Evolutionary conservation across 2,329 filamentous ascomycete genomes (phyloP).

Genomic region (Colletotrichum neosansevieriae): DNA sequence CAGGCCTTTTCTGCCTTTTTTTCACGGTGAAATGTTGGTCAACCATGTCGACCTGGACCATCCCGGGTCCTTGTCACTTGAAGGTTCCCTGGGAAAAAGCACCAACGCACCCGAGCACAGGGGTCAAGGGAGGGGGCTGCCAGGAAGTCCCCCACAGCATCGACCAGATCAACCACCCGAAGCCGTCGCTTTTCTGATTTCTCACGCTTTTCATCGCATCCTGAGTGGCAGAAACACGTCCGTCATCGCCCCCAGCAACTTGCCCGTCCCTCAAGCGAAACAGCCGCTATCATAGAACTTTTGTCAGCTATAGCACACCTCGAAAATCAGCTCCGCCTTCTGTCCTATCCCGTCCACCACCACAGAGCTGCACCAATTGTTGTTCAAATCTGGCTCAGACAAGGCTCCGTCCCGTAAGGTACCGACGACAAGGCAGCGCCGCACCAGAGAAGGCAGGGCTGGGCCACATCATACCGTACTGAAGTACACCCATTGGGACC

Average conservation of each 20-base stretch:
- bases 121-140: not conserved
- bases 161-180: conserved; percentile 12
- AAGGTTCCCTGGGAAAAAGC: too few species aligned
- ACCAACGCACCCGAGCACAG: too few species aligned
- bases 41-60: not conserved
- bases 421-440: conserved; percentile 10
- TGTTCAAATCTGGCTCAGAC: not conserved
- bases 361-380: not conserved
- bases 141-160: not conserved
- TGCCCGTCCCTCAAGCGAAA: conserved; percentile 25
- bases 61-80: not conserved
- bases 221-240: conserved; percentile 8
- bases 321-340: too few species aligned
- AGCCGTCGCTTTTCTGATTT: conserved; percentile 11
- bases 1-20: not conserved
- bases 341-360: too few species aligned
- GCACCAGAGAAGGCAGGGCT: not conserved
- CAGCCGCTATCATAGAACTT: conserved; percentile 7
- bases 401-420: conserved; percentile 24
- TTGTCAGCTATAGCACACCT: too few species aligned
- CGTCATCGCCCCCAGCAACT: conserved; percentile 15
- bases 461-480: not conserved
- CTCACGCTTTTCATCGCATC: conserved; percentile 10
- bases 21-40: not conserved
- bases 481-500: not conserved